Evolutionary conservation across 192 early-diverging fungal genomes (phyloP).

Genomic region (Radiomyces spectabilis): DNA sequence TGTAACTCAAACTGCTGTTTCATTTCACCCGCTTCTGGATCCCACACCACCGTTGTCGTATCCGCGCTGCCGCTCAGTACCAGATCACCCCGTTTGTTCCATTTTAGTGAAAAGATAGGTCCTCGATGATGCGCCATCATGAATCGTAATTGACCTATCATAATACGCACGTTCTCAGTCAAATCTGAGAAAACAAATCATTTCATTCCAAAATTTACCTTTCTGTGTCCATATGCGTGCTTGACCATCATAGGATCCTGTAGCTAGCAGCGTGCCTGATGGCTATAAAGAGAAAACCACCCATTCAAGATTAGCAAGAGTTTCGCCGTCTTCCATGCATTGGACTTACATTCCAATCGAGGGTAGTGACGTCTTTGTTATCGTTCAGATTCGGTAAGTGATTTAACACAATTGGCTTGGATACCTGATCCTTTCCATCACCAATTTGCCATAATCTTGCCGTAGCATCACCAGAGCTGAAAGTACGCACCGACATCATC

Average conservation of each 20-base stretch:
- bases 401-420: constrained; percentile 48
- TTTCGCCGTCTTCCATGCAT: not conserved
- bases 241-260: constrained; percentile 80
- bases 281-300: constrained; percentile 39
- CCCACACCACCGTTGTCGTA: constrained; percentile 81
- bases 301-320: not conserved
- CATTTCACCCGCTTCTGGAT: constrained; percentile 60
- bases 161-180: too few relatives aligned
- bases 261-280: constrained; percentile 69
- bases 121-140: constrained; percentile 63
- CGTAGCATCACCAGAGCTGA: constrained; percentile 73
- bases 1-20: constrained; percentile 72
- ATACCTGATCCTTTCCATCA: constrained; percentile 28
- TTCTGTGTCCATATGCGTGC: constrained; percentile 75
- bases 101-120: constrained; percentile 79
- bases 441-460: constrained; percentile 84
- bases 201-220: constrained; percentile 17
- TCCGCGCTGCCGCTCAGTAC: constrained; percentile 75
- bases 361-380: constrained; percentile 70
- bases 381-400: constrained; percentile 40
- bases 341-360: constrained; percentile 77
- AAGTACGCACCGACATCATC: too few relatives aligned
- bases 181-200: too few relatives aligned
- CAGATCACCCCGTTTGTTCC: constrained; percentile 73
- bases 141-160: constrained; percentile 48